phyloP scores from a whole-genome alignment of 2,329 filamentous ascomycete species.

The Calonectria hongkongensis region DNA sequence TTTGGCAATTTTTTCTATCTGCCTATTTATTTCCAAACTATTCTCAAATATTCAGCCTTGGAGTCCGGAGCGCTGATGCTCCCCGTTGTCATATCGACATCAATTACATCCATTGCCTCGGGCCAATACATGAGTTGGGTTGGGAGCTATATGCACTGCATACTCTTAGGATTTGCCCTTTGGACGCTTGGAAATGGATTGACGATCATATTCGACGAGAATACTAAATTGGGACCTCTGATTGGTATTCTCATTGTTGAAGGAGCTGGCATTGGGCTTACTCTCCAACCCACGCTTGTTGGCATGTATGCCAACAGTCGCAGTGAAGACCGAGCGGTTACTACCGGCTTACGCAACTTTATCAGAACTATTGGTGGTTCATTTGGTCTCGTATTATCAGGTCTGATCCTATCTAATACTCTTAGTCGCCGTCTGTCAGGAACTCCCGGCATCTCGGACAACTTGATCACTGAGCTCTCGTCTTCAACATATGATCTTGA shows the following conservation, averaged over 20 bases:
- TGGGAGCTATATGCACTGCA: slow-evolving; percentile 15
- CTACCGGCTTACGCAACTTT: slow-evolving; percentile 1
- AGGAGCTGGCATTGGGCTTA: slow-evolving; percentile 7
- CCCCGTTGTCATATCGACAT: slow-evolving; percentile 7
- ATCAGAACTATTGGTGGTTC: slow-evolving; percentile 10
- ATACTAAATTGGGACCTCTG: not conserved
- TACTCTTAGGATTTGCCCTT: not conserved
- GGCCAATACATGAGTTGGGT: slow-evolving; percentile 4
- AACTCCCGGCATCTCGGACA: not conserved
- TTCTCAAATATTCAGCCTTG: slow-evolving; percentile 8
- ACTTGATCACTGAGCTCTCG: not conserved
- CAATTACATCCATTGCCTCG: slow-evolving; percentile 11
- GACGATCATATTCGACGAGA: slow-evolving; percentile 1
- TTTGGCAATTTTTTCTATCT: slow-evolving; percentile 19
- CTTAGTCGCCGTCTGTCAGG: slow-evolving; percentile 8
- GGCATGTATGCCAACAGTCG: slow-evolving; percentile 21
- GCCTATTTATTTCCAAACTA: slow-evolving; percentile 16
- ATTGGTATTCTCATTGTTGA: slow-evolving; percentile 11
- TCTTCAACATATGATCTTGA: slow-evolving; percentile 5
- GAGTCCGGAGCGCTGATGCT: slow-evolving; percentile 14
- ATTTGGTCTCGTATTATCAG: not conserved
- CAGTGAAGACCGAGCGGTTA: slow-evolving; percentile 4
- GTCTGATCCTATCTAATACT: not conserved
- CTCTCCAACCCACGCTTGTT: slow-evolving; percentile 8
- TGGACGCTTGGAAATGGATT: slow-evolving; percentile 1